Conservation (phyloP, 495 filamentous ascomycete species). For the Aspergillus egyptiacus region DNA sequence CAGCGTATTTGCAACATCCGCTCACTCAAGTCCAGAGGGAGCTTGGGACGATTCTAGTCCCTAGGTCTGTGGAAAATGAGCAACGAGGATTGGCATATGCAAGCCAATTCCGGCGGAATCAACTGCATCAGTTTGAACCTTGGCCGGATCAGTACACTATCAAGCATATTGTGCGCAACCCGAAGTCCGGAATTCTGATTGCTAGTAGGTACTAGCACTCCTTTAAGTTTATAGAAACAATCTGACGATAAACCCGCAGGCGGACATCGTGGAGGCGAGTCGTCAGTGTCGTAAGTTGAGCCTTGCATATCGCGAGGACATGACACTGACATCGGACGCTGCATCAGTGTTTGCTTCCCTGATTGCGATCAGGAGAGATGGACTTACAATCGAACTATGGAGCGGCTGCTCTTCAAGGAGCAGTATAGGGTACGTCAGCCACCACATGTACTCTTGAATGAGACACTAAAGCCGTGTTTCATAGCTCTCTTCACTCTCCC, state of each 20-base stretch:
- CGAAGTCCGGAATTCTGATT: constrained; percentile 33
- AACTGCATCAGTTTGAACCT: constrained; percentile 32
- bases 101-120: constrained; percentile 28
- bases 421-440: constrained; percentile 25
- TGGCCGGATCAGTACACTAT: constrained; percentile 30
- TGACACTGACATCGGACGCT: constrained; percentile 5
- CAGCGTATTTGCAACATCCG: constrained; percentile 24
- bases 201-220: constrained; percentile 24
- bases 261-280: constrained; percentile 28
- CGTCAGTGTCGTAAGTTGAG: constrained; percentile 32
- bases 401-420: constrained; percentile 32
- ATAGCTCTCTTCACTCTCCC: constrained; percentile 36
- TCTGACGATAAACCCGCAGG: constrained; percentile 21
- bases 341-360: constrained; percentile 33
- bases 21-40: constrained; percentile 26
- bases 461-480: constrained; percentile 5
- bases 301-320: constrained; percentile 2
- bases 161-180: constrained; percentile 32
- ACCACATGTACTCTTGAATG: neutral
- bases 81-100: constrained; percentile 27
- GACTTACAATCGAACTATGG: constrained; percentile 36
- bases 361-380: constrained; percentile 30
- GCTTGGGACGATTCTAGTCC: constrained; percentile 14
- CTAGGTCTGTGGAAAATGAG: constrained; percentile 21
- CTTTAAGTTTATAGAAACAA: neutral